Conservation (phyloP, 2,329 filamentous ascomycete genomes). For the Trematosphaeria pertusa region DNA sequence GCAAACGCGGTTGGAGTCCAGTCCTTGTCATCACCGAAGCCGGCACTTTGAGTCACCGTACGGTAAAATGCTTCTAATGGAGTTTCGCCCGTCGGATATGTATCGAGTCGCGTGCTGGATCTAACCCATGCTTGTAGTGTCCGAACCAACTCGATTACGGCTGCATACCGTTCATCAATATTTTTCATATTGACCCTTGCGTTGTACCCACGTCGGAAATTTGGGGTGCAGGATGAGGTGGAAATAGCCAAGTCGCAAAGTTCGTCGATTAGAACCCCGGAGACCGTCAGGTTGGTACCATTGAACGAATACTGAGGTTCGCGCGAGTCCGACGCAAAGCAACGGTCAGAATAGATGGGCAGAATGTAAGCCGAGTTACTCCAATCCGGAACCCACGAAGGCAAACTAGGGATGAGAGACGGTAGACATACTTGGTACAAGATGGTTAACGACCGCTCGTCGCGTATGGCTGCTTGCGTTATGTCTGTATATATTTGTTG, state of each 20-base stretch:
- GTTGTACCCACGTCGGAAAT: conserved; percentile 4
- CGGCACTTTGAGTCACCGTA: not conserved
- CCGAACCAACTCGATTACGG: not conserved
- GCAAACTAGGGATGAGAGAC: not conserved
- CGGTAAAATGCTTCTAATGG: not conserved
- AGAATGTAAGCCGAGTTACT: conserved; percentile 8
- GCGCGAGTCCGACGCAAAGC: not conserved
- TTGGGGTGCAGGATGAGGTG: not conserved
- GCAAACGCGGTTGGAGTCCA: not conserved
- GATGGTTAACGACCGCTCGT: not conserved
- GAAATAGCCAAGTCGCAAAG: not conserved
- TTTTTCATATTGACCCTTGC: not conserved
- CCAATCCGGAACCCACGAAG: conserved; percentile 11
- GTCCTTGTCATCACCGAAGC: not conserved
- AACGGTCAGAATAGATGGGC: not conserved
- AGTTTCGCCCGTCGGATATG: no score
- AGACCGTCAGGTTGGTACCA: not conserved
- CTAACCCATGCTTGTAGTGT: conserved; percentile 5
- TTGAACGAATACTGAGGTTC: not conserved
- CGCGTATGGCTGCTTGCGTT: not conserved
- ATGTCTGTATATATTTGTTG: conserved; percentile 6
- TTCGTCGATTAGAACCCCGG: conserved; percentile 2
- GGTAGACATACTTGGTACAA: conserved; percentile 1
- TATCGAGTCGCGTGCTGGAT: not conserved
- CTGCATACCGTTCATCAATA: not conserved